These are phyloP conservation scores for Groenewaldozyma tartarivorans DNA, from an alignment of 805 yeast genomes.

Conservation along the genomic window DNA sequence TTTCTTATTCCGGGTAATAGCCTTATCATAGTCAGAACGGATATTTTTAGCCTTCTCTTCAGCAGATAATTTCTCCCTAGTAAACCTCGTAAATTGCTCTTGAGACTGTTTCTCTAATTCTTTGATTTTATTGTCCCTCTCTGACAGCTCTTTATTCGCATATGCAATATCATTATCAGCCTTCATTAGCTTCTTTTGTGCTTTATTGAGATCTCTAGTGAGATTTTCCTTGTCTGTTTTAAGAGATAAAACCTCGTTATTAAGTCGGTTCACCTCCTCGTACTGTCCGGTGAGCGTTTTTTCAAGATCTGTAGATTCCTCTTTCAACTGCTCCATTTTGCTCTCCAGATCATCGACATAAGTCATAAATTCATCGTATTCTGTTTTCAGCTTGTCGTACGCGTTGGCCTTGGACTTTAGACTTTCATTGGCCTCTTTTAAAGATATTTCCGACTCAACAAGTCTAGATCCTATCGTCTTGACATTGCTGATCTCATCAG, in stretches of 20 bases:
- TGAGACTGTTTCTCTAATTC: no score
- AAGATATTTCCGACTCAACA: conserved; percentile 6
- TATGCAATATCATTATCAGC: no score
- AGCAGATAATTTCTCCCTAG: no score
- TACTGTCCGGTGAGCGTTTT: background rate
- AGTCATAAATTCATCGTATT: conserved; percentile 1
- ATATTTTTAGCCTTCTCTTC: no score
- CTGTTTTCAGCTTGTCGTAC: conserved; percentile 4
- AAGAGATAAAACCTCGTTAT: background rate
- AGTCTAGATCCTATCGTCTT: background rate
- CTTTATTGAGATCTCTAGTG: background rate
- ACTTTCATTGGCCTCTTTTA: background rate
- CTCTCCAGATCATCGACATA: conserved; percentile 1
- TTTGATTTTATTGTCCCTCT: no score
- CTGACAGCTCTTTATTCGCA: no score
- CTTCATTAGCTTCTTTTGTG: background rate
- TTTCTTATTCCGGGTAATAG: no score
- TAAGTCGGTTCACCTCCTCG: background rate
- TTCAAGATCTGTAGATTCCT: background rate
- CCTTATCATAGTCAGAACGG: no score
- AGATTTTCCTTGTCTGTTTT: background rate
- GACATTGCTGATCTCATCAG: conserved; percentile 16
- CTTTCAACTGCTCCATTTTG: background rate
- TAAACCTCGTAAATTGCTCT: no score
- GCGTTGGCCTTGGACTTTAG: no score